Conservation (phyloP, 768 basidiomycete species). For the Clitopilus hobsonii region DNA sequence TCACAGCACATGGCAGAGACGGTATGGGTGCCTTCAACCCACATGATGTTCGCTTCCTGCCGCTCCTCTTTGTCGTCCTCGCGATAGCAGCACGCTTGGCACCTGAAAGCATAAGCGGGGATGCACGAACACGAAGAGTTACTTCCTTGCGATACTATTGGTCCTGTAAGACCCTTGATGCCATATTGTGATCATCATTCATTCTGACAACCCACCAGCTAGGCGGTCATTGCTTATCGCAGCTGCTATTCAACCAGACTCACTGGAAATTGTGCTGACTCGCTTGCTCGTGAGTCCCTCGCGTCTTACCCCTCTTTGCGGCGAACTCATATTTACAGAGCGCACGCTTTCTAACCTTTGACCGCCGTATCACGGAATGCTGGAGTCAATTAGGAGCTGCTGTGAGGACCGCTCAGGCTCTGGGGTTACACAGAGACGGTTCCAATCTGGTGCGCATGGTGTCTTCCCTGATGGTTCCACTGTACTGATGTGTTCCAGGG, state of each 20-base stretch:
- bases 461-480: not conserved
- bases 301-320: not conserved
- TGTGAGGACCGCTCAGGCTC: constrained; percentile 87
- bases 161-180: constrained; percentile 65
- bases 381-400: constrained; percentile 96
- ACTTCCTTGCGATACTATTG: constrained; percentile 91
- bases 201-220: constrained; percentile 40
- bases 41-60: constrained; percentile 79
- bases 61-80: constrained; percentile 89
- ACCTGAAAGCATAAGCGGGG: constrained; percentile 80
- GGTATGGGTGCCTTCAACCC: constrained; percentile 60
- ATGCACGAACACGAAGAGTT: constrained; percentile 67
- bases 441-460: constrained; percentile 60
- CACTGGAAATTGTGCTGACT: constrained; percentile 86
- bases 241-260: constrained; percentile 91
- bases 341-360: constrained; percentile 60
- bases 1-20: constrained; percentile 57
- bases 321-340: constrained; percentile 26
- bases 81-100: constrained; percentile 84
- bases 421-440: constrained; percentile 89
- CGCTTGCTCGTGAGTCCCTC: constrained; percentile 71
- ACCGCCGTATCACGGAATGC: constrained; percentile 88
- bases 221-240: constrained; percentile 85
- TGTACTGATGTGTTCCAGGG: constrained; percentile 35
- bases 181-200: not conserved